A percentile compares a stretch with the other conserved stretches of the same genome.
Evolutionary conservation across 1,139 yeast species (phyloP).

Genomic region (Candida dubliniensis): DNA sequence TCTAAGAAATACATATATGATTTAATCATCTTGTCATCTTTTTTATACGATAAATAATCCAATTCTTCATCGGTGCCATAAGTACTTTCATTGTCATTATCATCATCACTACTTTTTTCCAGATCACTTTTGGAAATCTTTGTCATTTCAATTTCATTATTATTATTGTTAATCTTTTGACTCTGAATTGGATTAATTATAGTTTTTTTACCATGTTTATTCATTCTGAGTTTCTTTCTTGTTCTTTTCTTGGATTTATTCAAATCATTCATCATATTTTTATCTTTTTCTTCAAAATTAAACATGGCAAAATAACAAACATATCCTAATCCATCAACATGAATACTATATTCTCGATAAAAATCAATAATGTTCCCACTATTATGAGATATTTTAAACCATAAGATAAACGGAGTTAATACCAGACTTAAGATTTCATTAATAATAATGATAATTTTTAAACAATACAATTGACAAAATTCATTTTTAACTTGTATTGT

Average conservation of each 20-base stretch:
- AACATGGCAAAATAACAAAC: constrained; percentile 95
- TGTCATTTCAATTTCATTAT: constrained; percentile 7
- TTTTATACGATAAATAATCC: constrained; percentile 27
- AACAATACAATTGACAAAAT: constrained; percentile 74
- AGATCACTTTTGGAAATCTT: constrained; percentile 14
- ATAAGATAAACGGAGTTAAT: constrained; percentile 81
- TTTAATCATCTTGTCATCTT: constrained; percentile 89
- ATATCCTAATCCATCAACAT: constrained; percentile 92
- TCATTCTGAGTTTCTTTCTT: constrained; percentile 6
- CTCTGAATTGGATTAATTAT: background rate
- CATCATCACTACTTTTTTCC: constrained; percentile 3
- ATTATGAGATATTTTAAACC: constrained; percentile 75
- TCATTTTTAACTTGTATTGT: constrained; percentile 81
- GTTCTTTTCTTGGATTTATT: constrained; percentile 27
- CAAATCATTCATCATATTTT: constrained; percentile 45
- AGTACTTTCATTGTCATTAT: constrained; percentile 19
- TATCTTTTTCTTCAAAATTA: constrained; percentile 64
- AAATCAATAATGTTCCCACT: constrained; percentile 83
- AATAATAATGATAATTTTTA: constrained; percentile 68
- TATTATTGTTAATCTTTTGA: background rate
- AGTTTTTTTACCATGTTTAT: constrained; percentile 5
- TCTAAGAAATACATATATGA: constrained; percentile 86
- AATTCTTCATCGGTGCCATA: constrained; percentile 40
- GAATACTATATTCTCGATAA: constrained; percentile 83
- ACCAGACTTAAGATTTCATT: constrained; percentile 80